Base-by-base conservation (phyloP, 805 yeast species). In the Metschnikowia kofuensis region DNA sequence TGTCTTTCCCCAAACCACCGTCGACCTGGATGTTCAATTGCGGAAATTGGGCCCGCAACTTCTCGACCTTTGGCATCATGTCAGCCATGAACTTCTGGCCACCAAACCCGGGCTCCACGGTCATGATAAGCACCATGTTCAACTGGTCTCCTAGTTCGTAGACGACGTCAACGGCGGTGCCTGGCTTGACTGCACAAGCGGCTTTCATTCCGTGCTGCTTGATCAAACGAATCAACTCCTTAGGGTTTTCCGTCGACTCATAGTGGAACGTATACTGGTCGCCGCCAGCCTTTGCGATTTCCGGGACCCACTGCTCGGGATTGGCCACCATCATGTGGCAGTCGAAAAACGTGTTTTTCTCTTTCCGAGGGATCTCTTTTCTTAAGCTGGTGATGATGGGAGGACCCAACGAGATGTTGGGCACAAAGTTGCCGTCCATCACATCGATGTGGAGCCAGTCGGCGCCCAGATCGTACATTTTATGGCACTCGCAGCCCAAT, bases 371-470 rank as follows among this genome's bases (percentile, higher is more conserved):
- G 40, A 90, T 79, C 32, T 82, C 81, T 53, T 82, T 78, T 60
- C 97, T 82, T 63, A 91, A 78, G 32, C 88, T 81, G 48, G 82
- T 71, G 43, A 91, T 90, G 47, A 92, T 81, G 48, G 96, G 96
- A 35, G 96, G 89, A 27, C 99, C 99, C 61, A 94, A 75, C 1
- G 97, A 85, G 56, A 94, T 85, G 72, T 94, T 94, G 57, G 99
- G 99, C 43, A 94, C 99, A 65, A 94, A 94, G 69, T 92, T 91
- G 42, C 99, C 99, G 66, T 94, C 99, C 99, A 94, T 94, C 42
- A 94, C 92, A 69, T 94, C 99, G 45, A 94, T 83, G 69, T 94
- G 99, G 53, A 94, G 83, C 99, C 99, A 94, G 61, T 92, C 96
- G 16, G 97, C 96, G 26, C 87, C 85, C 48, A 85, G 77, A 45